Percentiles rank a stretch among this genome's conserved stretches.
Evolutionary conservation across 2,329 filamentous ascomycete species (phyloP).

Genomic region (Periconia sp.): DNA sequence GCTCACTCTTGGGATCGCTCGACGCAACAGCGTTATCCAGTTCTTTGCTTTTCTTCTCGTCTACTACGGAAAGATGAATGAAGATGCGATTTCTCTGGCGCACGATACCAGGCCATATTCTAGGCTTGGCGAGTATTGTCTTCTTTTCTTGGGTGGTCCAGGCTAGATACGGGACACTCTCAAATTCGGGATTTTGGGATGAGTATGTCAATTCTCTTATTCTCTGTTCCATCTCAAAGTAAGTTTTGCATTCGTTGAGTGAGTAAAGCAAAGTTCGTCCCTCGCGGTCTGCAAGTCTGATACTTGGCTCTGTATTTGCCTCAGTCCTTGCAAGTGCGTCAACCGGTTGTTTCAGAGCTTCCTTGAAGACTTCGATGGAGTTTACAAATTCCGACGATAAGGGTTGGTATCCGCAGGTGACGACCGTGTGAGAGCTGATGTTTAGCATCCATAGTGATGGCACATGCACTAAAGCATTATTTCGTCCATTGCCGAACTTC

Average conservation of each 20-base stretch:
- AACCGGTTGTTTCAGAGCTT: conserved; percentile 21
- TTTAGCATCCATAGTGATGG: conserved; percentile 40
- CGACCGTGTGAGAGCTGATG: conserved; percentile 27
- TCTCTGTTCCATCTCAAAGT: conserved; percentile 39
- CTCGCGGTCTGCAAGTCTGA: conserved; percentile 29
- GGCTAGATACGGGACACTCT: background rate
- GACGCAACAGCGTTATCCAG: background rate
- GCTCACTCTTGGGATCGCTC: background rate
- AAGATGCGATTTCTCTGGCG: conserved; percentile 21
- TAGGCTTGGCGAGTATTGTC: conserved; percentile 17
- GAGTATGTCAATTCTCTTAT: conserved; percentile 23
- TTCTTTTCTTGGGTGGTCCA: conserved; percentile 8
- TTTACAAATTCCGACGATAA: conserved; percentile 30
- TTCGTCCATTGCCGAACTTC: conserved; percentile 24
- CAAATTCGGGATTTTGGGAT: background rate
- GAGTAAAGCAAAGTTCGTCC: conserved; percentile 29
- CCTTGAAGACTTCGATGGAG: conserved; percentile 30
- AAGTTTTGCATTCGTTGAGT: conserved; percentile 28
- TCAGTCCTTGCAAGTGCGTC: background rate
- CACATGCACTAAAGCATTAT: conserved; percentile 30
- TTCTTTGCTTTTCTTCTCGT: conserved; percentile 6
- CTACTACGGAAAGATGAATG: conserved; percentile 23
- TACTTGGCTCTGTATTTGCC: conserved; percentile 13
- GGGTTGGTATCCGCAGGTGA: conserved; percentile 33
- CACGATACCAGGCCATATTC: conserved; percentile 28